Evolutionary conservation across 1,139 yeast species (phyloP).

Genomic region (Scheffersomyces segobiensis): DNA sequence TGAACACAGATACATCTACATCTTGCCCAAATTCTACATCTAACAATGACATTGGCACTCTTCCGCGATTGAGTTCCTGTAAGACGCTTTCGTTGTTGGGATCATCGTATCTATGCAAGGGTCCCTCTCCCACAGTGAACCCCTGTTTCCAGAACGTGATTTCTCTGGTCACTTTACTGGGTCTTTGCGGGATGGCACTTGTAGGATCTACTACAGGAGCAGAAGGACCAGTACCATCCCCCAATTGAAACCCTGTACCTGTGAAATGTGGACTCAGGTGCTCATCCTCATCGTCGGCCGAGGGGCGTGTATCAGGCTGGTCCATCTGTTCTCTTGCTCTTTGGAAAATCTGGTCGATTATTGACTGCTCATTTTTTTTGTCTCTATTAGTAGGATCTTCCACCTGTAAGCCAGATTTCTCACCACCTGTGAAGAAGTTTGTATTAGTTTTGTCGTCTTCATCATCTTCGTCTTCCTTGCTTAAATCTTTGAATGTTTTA

Average conservation of each 20-base stretch:
- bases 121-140: constrained; percentile 91
- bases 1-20: constrained; percentile 89
- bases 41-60: constrained; percentile 86
- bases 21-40: constrained; percentile 89
- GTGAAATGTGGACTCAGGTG: constrained; percentile 33
- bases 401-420: constrained; percentile 89
- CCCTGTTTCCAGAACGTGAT: constrained; percentile 97
- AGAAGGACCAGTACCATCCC: constrained; percentile 57
- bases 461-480: constrained; percentile 43
- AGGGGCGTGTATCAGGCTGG: constrained; percentile 46
- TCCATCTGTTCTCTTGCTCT: constrained; percentile 45
- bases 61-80: constrained; percentile 80
- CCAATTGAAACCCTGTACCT: constrained; percentile 84
- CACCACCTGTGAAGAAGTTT: constrained; percentile 92
- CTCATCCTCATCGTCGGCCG: constrained; percentile 23
- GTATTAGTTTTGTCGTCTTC: constrained; percentile 68
- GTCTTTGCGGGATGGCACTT: constrained; percentile 29
- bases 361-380: constrained; percentile 41
- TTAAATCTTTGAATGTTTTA: constrained; percentile 54
- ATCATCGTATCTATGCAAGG: constrained; percentile 83
- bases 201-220: constrained; percentile 32
- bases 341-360: constrained; percentile 48
- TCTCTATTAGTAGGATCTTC: constrained; percentile 76
- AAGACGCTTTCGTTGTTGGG: constrained; percentile 78
- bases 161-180: constrained; percentile 62